Evolutionary conservation across 2,329 filamentous ascomycete species (phyloP), one percentile per base, ranked within the genome.

Genomic region (Chrysosporium queenslandicum): DNA sequence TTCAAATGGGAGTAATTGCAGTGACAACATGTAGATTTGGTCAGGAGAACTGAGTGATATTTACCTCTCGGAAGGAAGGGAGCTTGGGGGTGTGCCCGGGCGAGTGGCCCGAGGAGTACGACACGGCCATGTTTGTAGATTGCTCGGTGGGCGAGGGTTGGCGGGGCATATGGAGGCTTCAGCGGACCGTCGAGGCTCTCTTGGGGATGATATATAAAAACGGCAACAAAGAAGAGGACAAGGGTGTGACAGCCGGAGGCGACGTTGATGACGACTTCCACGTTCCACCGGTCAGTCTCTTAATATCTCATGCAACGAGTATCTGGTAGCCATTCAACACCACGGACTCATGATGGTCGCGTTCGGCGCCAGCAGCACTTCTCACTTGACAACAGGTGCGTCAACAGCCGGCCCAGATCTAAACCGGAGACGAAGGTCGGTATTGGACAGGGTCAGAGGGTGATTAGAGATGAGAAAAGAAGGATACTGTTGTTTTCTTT

Each of bases 61-160:
- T 45, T 46, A 56, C 55, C 52, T 56, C 55, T 50, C 55, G 43
- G 37, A 56, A 54, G 14, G 55, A 56, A 32, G 55, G 55, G 9
- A 56, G 52, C 16, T 49, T 52, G n/a, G 48, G 50, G 14, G 51
- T 21, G 37, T 42, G 51, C 4, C 45, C 42, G 9, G 48, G 34
- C 8, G 52, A 25, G 16, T 51, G 47, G n/a, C 46, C 42, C 3
- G 54, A 46, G 34, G 54, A 51, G 43, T 45, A 56, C 27, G 54
- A 42, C 23, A 56, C 47, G 8, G 54, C 50, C 54, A 56, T 56
- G 16, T 39, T 46, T 48, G 45, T 46, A 51, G 41, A 50, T 18
- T 45, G 45, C 46, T 53, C 51, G 30, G 45, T 20, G 9, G 50
- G 42, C 3, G 46, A 49, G 20, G 45, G 43, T 53, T 32, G 43